Evolutionary conservation across 2,329 filamentous ascomycete species (phyloP), one percentile per base, ranked within the genome.

Genomic region (Colletotrichum spaethianum): DNA sequence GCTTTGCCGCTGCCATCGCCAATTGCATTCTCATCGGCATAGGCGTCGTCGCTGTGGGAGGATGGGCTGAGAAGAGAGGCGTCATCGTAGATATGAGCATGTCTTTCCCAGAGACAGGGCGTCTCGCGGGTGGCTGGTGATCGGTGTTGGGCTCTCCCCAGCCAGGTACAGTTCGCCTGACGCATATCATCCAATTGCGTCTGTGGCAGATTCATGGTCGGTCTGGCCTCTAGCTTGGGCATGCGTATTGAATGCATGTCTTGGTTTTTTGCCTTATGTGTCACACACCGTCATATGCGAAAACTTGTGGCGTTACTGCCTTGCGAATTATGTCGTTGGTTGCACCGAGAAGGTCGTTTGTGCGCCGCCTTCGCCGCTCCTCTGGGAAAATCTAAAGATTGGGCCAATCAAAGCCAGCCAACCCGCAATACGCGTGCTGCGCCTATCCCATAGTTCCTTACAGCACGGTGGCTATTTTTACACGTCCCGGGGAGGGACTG

Each of bases 401-500:
- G 26, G 11, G 26, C 26, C 31, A 61, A n/a, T 38, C 28, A 42
- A 52, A 38, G 44, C 38, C 60, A 60, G 9, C 26, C 38, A n/a
- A 56, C 38, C 3, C 23, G 36, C 36, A 33, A 28, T 42, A 4
- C 16, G 57, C 38, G 46, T 64, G 60, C 53, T 60, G 62, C 60
- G 67, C 61, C n/a, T 20, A 26, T 55, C 60, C 44, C 26, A n/a
- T 63, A 44, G 52, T 38, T 40, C 44, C 52, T 69, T n/a, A 31
- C 33, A 20, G 53, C 20, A 53, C 23, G 16, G 48, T 7, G 38
- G 44, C 52, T 63, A 59, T 59, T 69, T 69, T 63, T 72, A 72
- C 55, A 46, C 7, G 14, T 63, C 44, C 44, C 36, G 9, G 59
- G 18, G 36, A n/a, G n/a, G n/a, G n/a, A n/a, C 14, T 31, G 52